These are phyloP conservation scores for Echites panduratus DNA, from an alignment of 257 asterid species.

Conservation along the genomic window DNA sequence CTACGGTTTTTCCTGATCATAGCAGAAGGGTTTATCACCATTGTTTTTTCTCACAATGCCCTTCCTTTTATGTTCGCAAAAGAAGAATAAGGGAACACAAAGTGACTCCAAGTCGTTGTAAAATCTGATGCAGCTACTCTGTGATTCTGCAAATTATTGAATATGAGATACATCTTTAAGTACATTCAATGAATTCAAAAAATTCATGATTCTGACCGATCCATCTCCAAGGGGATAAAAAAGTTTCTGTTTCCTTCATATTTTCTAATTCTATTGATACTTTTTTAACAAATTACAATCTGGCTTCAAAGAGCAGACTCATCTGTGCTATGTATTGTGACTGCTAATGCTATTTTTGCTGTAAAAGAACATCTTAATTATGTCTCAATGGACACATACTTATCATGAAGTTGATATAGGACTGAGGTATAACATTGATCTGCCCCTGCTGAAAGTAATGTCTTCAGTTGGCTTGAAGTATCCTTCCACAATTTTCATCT, in stretches of 20 bases:
- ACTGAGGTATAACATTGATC: not conserved
- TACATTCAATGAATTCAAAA: not conserved
- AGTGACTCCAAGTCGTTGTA: too few species aligned
- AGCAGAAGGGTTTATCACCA: too few species aligned
- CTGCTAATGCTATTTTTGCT: not conserved
- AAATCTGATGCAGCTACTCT: too few species aligned
- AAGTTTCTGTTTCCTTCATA: not conserved
- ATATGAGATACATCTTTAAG: not conserved
- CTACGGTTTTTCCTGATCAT: too few species aligned
- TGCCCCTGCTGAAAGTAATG: not conserved
- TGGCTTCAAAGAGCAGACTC: not conserved
- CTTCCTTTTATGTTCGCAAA: too few species aligned
- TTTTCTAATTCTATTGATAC: not conserved
- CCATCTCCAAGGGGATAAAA: too few species aligned
- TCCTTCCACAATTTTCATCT: conserved; percentile 67
- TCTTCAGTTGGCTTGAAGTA: conserved; percentile 84
- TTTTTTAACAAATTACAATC: conserved; percentile 1
- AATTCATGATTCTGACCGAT: too few species aligned
- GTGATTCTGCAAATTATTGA: too few species aligned
- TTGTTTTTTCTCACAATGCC: too few species aligned
- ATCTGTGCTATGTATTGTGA: not conserved
- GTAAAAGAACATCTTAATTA: too few species aligned
- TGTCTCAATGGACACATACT: not conserved
- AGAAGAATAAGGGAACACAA: too few species aligned
- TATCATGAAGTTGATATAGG: not conserved